A percentile compares a stretch with the other conserved stretches of the same genome.
phyloP scores from a whole-genome alignment of 257 asterid species.

The Verbascum thapsus region DNA sequence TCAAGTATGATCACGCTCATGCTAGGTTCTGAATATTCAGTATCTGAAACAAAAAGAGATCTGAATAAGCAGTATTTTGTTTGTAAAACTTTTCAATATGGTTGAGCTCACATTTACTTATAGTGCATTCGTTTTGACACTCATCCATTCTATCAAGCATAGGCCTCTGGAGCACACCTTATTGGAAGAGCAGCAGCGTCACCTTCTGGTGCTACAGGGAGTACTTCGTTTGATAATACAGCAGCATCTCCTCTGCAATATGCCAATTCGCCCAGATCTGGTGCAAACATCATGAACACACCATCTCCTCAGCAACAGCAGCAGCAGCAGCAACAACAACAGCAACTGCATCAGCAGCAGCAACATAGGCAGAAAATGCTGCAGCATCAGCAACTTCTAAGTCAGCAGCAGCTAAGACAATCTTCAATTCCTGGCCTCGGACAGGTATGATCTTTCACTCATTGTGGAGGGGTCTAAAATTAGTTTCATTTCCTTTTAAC shows the following conservation, averaged over 20 bases:
- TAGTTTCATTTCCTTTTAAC: conserved; percentile 6
- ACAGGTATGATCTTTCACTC: conserved; percentile 55
- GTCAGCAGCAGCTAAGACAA: conserved; percentile 84
- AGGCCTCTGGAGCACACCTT: conserved; percentile 79
- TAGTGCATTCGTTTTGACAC: conserved; percentile 22
- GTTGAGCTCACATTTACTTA: conserved; percentile 8
- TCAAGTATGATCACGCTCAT: conserved; percentile 7
- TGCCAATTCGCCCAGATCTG: conserved; percentile 92
- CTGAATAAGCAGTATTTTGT: conserved; percentile 5
- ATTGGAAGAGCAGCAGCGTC: conserved; percentile 90
- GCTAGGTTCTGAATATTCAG: conserved; percentile 19
- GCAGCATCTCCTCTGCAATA: conserved; percentile 85
- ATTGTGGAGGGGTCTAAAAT: conserved; percentile 9
- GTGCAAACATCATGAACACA: conserved; percentile 86
- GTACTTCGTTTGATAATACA: conserved; percentile 72
- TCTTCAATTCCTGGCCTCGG: conserved; percentile 79
- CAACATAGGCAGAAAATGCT: conserved; percentile 86
- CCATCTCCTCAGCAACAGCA: conserved; percentile 97
- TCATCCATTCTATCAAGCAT: conserved; percentile 31
- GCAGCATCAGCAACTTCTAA: conserved; percentile 77
- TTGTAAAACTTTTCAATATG: conserved; percentile 20
- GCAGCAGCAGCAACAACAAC: conserved; percentile 59
- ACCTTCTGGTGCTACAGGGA: conserved; percentile 69
- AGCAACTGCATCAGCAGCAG: conserved; percentile 58
- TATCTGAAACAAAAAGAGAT: neutral